phyloP scores from a whole-genome alignment of 306 rosid species.

The Cicer judaicum region DNA sequence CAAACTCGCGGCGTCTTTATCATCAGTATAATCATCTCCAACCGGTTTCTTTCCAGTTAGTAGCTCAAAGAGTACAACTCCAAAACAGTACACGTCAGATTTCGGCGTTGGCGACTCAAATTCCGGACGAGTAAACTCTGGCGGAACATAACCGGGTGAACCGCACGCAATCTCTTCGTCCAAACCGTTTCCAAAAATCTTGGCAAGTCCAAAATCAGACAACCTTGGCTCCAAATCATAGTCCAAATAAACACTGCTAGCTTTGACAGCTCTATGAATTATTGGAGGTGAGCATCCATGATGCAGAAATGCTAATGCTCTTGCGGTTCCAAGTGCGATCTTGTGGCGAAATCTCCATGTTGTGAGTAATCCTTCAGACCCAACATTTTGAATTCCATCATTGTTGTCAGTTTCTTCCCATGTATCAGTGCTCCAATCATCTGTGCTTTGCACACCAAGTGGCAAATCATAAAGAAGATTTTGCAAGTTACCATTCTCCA shows the following conservation, averaged over 20 bases:
- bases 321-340: slow-evolving; percentile 88
- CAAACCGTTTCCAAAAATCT: slow-evolving; percentile 79
- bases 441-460: slow-evolving; percentile 84
- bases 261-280: slow-evolving; percentile 88
- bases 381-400: slow-evolving; percentile 72
- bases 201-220: slow-evolving; percentile 94
- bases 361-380: slow-evolving; percentile 81
- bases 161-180: slow-evolving; percentile 80
- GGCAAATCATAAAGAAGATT: slow-evolving; percentile 95
- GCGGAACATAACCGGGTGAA: slow-evolving; percentile 85
- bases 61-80: slow-evolving; percentile 88
- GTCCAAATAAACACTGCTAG: slow-evolving; percentile 92
- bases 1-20: slow-evolving; percentile 72
- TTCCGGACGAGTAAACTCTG: slow-evolving; percentile 74
- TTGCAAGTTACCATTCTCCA: slow-evolving; percentile 98
- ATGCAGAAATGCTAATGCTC: slow-evolving; percentile 93
- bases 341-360: slow-evolving; percentile 93
- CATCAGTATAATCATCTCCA: slow-evolving; percentile 84
- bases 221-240: slow-evolving; percentile 88
- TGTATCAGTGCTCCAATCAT: slow-evolving; percentile 95
- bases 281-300: slow-evolving; percentile 99
- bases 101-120: slow-evolving; percentile 75
- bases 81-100: slow-evolving; percentile 94
- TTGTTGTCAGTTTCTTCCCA: slow-evolving; percentile 77
- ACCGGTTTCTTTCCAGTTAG: slow-evolving; percentile 84